Base-by-base conservation (phyloP, 495 filamentous ascomycete genomes). In the Lasiosphaeria miniovina region DNA sequence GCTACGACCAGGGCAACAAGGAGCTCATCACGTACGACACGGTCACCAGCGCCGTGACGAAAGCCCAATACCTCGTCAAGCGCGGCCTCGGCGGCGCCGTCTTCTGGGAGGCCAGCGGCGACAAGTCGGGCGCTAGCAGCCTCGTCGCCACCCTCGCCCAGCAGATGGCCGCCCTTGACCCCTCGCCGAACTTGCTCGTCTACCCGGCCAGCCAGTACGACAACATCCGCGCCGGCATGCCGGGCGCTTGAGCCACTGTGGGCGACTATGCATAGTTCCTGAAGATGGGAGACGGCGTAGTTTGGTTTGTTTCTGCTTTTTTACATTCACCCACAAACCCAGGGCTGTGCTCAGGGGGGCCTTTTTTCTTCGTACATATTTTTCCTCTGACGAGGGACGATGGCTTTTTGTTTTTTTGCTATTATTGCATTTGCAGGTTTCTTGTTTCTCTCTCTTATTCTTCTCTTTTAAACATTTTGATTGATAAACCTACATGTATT, bases 81-180 rank as follows among this genome's bases (percentile, higher is more conserved):
- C 79, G 77, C 52, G 81, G 84, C 6, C 78, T 96, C 7, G 91
- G 89, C 4, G 91, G 93, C 11, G 86, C 82, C 0, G 93, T 96
- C 84, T 96, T 90, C 82, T 97, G 93, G 92, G 92, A 96, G 74
- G 85, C 83, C 32, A 89, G 84, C 68, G 86, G 83, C 32, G 93
- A 96, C 68, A 87, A 82, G 68, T 65, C 50, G 0, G 84, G 79
- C 2, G 74, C 76, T 4, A 79, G 77, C 41, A 88, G 88, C 67
- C 68, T 93, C 73, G 83, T 93, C 48, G 77, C 76, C 31, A 84
- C 79, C 8, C 75, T 88, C 58, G 82, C 86, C 14, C 77, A 79
- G 51, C 78, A 81, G 35, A 62, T 77, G 49, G 68, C 67, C 6
- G 71, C 65, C 17, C 68, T 91, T 64, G 89, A 92, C 49, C 72